phyloP scores from a whole-genome alignment of 2,329 filamentous ascomycete genomes.

The Penicillium oxalicum region DNA sequence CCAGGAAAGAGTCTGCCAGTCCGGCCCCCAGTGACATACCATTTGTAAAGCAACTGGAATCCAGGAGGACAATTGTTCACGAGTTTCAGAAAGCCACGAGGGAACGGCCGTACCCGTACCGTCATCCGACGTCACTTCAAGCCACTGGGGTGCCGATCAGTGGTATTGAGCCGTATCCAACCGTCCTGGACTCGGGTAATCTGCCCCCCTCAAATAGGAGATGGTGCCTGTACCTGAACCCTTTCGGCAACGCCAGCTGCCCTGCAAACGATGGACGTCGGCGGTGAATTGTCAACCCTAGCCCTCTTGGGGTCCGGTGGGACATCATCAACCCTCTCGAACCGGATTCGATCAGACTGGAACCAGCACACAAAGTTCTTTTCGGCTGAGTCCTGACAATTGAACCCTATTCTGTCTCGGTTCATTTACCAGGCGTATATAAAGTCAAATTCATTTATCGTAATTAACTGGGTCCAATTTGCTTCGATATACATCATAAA shows the following conservation, averaged over 20 bases:
- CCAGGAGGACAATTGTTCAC: neutral
- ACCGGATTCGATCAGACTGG: no score
- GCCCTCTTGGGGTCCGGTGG: neutral
- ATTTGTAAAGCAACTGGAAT: neutral
- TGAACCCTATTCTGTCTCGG: no score
- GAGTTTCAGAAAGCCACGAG: slow-evolving; percentile 4
- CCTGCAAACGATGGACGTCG: no score
- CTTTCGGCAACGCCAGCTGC: neutral
- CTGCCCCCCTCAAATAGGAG: slow-evolving; percentile 2
- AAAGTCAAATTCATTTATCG: no score
- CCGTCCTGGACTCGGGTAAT: neutral
- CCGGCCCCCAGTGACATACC: no score
- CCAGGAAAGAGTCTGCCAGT: neutral
- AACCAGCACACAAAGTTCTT: no score
- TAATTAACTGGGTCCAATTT: no score
- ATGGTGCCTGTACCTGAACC: slow-evolving; percentile 12
- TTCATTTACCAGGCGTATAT: no score
- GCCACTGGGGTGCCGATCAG: slow-evolving; percentile 1
- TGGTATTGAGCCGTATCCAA: slow-evolving; percentile 8
- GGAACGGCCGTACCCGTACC: slow-evolving; percentile 7
- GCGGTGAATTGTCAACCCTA: neutral
- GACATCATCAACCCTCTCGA: neutral
- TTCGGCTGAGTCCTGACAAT: neutral
- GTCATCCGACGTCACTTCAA: slow-evolving; percentile 4
- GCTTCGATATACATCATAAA: no score